phyloP scores from a whole-genome alignment of 352 stramenopile genomes.

The Phytophthora megakarya region DNA sequence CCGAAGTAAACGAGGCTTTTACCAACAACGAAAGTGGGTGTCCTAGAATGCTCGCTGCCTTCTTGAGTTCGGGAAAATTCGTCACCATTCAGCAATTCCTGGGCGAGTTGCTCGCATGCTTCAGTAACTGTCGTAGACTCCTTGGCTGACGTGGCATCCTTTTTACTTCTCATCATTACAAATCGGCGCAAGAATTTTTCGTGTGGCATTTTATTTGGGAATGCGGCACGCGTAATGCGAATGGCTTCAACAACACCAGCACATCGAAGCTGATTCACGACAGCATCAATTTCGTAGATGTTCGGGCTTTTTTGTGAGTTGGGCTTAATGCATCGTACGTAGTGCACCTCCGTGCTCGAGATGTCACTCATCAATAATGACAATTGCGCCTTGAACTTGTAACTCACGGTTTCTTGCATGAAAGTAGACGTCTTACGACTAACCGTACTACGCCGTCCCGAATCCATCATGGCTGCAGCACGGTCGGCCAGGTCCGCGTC shows the following conservation, averaged over 20 bases:
- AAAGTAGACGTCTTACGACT: slow-evolving; percentile 77
- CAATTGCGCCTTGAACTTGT: slow-evolving; percentile 91
- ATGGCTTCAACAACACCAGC: slow-evolving; percentile 92
- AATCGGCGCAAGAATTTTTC: slow-evolving; percentile 86
- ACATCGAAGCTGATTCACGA: slow-evolving; percentile 89
- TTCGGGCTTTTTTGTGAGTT: slow-evolving; percentile 81
- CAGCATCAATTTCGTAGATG: slow-evolving; percentile 84
- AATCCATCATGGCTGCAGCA: slow-evolving; percentile 53
- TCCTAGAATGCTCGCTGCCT: slow-evolving; percentile 41
- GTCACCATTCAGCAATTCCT: slow-evolving; percentile 46
- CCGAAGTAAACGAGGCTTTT: slow-evolving; percentile 95
- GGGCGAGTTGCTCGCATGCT: slow-evolving; percentile 67
- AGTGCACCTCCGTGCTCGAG: slow-evolving; percentile 84
- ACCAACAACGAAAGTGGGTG: slow-evolving; percentile 70
- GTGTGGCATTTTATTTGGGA: slow-evolving; percentile 95
- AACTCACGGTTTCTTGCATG: slow-evolving; percentile 90
- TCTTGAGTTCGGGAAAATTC: slow-evolving; percentile 47
- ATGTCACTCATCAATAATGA: slow-evolving; percentile 88
- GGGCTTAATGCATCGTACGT: slow-evolving; percentile 93
- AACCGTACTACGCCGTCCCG: slow-evolving; percentile 51
- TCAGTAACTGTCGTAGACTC: slow-evolving; percentile 56
- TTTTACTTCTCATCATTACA: slow-evolving; percentile 67
- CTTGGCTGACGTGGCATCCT: slow-evolving; percentile 23
- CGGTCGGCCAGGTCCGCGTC: slow-evolving; percentile 66
- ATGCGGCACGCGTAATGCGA: slow-evolving; percentile 87